A percentile compares a stretch with the other conserved stretches of the same genome.
phyloP scores from a whole-genome alignment of 352 stramenopile genomes.

The Pythium rhizo-oryzae region DNA sequence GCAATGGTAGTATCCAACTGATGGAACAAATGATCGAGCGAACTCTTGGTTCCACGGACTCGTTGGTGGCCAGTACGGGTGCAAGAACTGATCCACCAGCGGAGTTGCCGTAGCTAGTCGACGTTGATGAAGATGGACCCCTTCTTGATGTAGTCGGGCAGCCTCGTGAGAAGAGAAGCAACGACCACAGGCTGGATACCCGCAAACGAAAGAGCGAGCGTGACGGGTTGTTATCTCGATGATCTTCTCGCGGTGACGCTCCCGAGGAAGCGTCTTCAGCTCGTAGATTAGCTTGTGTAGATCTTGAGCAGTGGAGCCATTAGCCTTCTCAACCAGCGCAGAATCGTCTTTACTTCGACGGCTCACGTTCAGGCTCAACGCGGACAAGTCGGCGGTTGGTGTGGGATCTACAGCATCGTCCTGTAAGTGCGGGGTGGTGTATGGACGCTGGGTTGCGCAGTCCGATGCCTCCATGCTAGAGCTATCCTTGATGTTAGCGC shows the following conservation, averaged over 20 bases:
- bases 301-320: slow-evolving; percentile 31
- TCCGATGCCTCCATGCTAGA: neutral
- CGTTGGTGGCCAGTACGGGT: slow-evolving; percentile 56
- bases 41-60: slow-evolving; percentile 50
- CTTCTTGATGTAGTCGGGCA: slow-evolving; percentile 49
- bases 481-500: slow-evolving; percentile 21
- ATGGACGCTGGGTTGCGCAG: neutral
- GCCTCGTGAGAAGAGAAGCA: slow-evolving; percentile 69
- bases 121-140: slow-evolving; percentile 40
- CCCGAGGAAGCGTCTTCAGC: slow-evolving; percentile 60
- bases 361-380: neutral
- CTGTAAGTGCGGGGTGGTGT: neutral
- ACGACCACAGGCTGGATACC: slow-evolving; percentile 51
- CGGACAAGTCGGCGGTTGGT: neutral
- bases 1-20: slow-evolving; percentile 54
- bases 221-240: slow-evolving; percentile 48
- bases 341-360: slow-evolving; percentile 10
- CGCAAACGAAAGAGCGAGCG: slow-evolving; percentile 54
- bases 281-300: slow-evolving; percentile 67
- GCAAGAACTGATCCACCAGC: slow-evolving; percentile 57
- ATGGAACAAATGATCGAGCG: slow-evolving; percentile 16
- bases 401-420: neutral
- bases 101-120: slow-evolving; percentile 43
- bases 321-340: slow-evolving; percentile 10
- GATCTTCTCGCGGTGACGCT: slow-evolving; percentile 47